Evolutionary conservation across 2,329 filamentous ascomycete genomes (phyloP).

Genomic region (Hymenoscyphus occultus): DNA sequence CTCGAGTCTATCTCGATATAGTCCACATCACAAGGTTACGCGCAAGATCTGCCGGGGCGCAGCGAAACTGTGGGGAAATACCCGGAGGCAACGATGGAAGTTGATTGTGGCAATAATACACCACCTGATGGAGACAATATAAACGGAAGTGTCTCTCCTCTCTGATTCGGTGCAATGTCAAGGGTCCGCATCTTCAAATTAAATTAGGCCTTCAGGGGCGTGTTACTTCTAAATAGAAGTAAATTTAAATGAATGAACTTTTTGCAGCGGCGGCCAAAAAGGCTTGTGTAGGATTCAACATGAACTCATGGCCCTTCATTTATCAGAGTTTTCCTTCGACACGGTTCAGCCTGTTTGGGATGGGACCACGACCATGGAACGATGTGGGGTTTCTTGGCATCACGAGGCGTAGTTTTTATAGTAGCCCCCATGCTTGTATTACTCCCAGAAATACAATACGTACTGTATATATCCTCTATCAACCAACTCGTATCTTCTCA

Average conservation of each 20-base stretch:
- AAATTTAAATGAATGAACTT: background rate
- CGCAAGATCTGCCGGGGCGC: slow-evolving; percentile 5
- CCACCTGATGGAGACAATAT: slow-evolving; percentile 2
- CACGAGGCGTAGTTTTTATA: slow-evolving; percentile 12
- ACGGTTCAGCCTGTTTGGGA: slow-evolving; percentile 9
- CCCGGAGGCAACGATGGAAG: background rate
- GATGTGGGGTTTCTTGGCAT: slow-evolving; percentile 11
- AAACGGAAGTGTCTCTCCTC: background rate
- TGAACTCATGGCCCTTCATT: background rate
- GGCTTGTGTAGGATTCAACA: background rate
- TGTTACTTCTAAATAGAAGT: background rate
- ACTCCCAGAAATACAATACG: no score
- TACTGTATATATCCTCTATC: no score
- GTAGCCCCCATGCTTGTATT: no score
- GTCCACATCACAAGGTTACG: background rate
- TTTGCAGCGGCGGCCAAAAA: background rate
- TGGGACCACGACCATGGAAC: background rate
- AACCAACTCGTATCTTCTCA: no score
- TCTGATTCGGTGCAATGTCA: background rate
- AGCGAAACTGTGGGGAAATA: slow-evolving; percentile 1
- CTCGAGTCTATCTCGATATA: background rate
- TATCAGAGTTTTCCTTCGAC: background rate
- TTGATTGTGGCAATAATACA: background rate
- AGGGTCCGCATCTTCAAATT: background rate
- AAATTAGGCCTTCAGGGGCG: background rate